Percentiles rank a stretch among this genome's conserved stretches.
Conservation (phyloP, 129 eudicot genomes). For the Logfia minima region DNA sequence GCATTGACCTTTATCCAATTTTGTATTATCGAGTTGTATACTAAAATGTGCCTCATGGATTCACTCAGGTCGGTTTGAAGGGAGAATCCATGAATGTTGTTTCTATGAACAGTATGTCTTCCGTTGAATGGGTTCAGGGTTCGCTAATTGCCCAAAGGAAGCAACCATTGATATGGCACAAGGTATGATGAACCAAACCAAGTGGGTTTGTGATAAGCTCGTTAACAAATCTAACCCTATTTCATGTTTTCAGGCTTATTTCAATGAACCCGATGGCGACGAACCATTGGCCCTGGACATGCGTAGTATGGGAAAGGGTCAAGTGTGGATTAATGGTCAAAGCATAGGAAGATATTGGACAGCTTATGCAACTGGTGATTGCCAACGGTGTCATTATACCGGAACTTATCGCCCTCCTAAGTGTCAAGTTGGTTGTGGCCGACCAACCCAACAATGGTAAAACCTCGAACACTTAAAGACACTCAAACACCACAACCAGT, state of each 20-base stretch:
- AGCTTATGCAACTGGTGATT: constrained; percentile 60
- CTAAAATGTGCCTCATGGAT: constrained; percentile 26
- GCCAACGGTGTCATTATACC: constrained; percentile 64
- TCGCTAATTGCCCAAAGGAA: constrained; percentile 60
- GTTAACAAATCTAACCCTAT: constrained; percentile 3
- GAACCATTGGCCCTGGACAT: constrained; percentile 91
- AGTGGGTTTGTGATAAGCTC: neutral
- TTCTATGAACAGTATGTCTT: constrained; percentile 56
- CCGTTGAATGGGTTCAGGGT: constrained; percentile 87
- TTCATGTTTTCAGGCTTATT: constrained; percentile 59
- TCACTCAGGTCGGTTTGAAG: constrained; percentile 75
- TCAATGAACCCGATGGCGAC: constrained; percentile 79
- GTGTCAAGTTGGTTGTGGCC: constrained; percentile 90
- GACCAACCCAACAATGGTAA: constrained; percentile 96
- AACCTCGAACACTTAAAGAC: neutral
- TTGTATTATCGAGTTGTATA: constrained; percentile 14
- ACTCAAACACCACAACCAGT: neutral
- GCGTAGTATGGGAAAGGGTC: constrained; percentile 95
- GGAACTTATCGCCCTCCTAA: constrained; percentile 69
- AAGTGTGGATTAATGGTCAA: constrained; percentile 93
- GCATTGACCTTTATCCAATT: neutral
- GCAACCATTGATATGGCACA: constrained; percentile 93
- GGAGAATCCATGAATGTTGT: constrained; percentile 87
- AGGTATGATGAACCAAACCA: constrained; percentile 44
- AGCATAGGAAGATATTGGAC: constrained; percentile 97